Evolutionary conservation across 306 rosid species (phyloP).

Genomic region (Prunus salicina): DNA sequence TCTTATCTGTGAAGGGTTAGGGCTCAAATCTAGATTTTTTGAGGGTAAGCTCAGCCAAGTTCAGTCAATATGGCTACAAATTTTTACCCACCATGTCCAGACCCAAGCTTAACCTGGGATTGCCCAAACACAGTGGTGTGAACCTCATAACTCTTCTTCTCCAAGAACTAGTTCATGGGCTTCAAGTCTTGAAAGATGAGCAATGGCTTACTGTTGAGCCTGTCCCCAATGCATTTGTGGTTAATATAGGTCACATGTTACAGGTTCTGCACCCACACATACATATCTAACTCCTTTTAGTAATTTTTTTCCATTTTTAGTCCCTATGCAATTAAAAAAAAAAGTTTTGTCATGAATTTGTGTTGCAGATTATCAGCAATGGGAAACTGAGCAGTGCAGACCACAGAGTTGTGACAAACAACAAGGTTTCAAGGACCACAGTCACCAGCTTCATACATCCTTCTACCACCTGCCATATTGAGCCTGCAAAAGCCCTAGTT

Average conservation of each 20-base stretch:
- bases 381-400: constrained; percentile 28
- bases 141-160: constrained; percentile 18
- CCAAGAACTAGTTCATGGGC: constrained; percentile 21
- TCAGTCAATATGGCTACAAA: constrained; percentile 3
- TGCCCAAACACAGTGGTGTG: constrained; percentile 30
- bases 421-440: constrained; percentile 9
- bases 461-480: constrained; percentile 9
- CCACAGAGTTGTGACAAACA: constrained; percentile 27
- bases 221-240: constrained; percentile 44
- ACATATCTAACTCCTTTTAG: background rate
- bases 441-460: constrained; percentile 23
- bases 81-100: constrained; percentile 19
- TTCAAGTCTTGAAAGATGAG: constrained; percentile 47
- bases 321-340: background rate
- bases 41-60: background rate
- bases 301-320: background rate
- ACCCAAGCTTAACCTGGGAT: constrained; percentile 37
- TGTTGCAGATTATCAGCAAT: background rate
- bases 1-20: constrained; percentile 27
- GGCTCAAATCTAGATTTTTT: constrained; percentile 8
- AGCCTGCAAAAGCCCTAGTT: constrained; percentile 23
- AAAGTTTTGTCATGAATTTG: background rate
- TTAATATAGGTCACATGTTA: constrained; percentile 44
- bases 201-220: constrained; percentile 53
- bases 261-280: constrained; percentile 16